Evolutionary conservation across 176 grass and related monocot genomes (phyloP).

Genomic region (Themeda triandra): DNA sequence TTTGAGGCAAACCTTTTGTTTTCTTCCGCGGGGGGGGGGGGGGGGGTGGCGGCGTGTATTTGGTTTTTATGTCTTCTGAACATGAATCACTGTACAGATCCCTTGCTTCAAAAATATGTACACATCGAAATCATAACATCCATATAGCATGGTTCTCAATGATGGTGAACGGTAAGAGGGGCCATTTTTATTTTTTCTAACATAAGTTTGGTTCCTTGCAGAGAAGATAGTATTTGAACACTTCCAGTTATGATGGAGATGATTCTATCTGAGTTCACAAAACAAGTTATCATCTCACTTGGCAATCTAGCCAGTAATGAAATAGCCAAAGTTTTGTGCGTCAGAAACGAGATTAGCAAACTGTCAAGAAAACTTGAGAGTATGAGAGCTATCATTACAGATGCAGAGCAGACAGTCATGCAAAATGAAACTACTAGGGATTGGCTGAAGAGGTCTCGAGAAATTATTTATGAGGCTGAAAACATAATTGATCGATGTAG

Average conservation of each 20-base stretch:
- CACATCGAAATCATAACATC: not conserved
- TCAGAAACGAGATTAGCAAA: slow-evolving; percentile 35
- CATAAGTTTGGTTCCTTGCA: slow-evolving; percentile 4
- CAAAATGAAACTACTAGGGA: slow-evolving; percentile 33
- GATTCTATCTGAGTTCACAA: slow-evolving; percentile 28
- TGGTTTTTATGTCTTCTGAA: not conserved
- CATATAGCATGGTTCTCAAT: not conserved
- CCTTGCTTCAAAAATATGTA: not conserved
- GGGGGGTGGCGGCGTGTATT: not conserved
- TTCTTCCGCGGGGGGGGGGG: too few species aligned
- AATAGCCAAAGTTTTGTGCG: slow-evolving; percentile 21
- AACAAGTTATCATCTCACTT: slow-evolving; percentile 34
- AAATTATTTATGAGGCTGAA: slow-evolving; percentile 39
- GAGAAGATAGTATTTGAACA: not conserved
- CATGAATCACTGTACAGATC: not conserved
- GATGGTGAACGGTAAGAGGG: not conserved
- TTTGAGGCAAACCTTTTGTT: not conserved
- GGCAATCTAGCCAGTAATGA: slow-evolving; percentile 21
- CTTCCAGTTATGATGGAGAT: slow-evolving; percentile 29
- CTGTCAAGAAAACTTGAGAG: slow-evolving; percentile 23
- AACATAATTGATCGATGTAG: slow-evolving; percentile 34
- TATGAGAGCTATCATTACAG: slow-evolving; percentile 18
- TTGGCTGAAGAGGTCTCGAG: slow-evolving; percentile 27
- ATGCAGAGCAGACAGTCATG: slow-evolving; percentile 31
- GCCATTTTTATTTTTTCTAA: not conserved